Conservation (phyloP, 202 grass and related monocot species). For the Digitaria exilis region DNA sequence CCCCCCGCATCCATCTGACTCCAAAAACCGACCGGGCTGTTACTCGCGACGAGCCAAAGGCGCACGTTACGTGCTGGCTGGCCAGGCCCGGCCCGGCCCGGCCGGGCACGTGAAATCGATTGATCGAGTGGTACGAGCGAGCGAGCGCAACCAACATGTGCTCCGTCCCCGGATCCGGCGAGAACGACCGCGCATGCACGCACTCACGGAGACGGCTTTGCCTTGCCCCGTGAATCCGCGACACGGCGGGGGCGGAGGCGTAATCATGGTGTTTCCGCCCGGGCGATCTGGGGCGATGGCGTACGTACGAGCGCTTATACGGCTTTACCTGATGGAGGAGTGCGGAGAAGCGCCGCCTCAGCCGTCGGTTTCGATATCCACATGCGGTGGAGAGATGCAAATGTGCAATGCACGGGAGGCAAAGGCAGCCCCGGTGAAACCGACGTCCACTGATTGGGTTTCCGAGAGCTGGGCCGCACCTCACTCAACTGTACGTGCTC, state of each 20-base stretch:
- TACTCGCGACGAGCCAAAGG: background rate
- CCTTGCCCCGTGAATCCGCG: constrained; percentile 28
- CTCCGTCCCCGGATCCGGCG: background rate
- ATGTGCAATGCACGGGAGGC: background rate
- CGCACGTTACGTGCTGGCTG: constrained; percentile 45
- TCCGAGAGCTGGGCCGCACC: background rate
- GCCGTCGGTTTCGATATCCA: background rate
- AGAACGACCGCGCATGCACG: constrained; percentile 36
- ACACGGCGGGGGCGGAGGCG: constrained; percentile 19
- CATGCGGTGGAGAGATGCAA: background rate
- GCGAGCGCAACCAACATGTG: background rate
- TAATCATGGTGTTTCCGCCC: constrained; percentile 1
- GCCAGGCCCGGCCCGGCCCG: background rate
- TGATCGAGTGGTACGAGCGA: too few species aligned
- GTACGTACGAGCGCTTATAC: background rate
- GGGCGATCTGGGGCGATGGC: background rate
- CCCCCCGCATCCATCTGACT: background rate
- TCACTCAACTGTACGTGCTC: background rate
- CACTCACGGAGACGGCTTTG: background rate
- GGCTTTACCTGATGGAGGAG: background rate
- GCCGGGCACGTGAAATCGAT: constrained; percentile 35
- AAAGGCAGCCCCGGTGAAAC: background rate
- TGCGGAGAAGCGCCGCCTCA: background rate
- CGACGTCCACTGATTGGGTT: background rate
- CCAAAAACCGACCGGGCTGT: background rate